A percentile compares a stretch with the other conserved stretches of the same genome.
phyloP scores from a whole-genome alignment of 176 grass and related monocot species.

The Rhynchospora breviuscula region DNA sequence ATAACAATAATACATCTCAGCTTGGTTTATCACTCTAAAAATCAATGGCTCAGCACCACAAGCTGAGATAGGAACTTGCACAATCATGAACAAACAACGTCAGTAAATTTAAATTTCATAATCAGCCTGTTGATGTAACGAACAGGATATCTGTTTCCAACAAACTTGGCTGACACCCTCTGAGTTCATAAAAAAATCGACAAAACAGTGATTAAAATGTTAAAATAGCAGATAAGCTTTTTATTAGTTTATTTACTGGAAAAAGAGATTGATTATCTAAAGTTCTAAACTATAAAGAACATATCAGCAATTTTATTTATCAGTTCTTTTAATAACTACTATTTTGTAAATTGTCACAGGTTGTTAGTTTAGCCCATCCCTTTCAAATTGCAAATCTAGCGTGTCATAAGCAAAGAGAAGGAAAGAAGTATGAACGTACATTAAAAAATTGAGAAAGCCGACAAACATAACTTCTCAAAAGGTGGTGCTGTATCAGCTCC shows the following conservation, averaged over 20 bases:
- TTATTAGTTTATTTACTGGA: no score
- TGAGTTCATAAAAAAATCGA: no score
- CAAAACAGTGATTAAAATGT: no score
- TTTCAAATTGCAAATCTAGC: background rate
- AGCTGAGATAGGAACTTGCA: background rate
- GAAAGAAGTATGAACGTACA: background rate
- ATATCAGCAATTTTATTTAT: background rate
- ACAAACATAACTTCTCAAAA: background rate
- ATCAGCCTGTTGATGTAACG: no score
- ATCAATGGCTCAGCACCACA: background rate
- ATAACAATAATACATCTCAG: background rate
- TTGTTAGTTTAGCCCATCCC: background rate
- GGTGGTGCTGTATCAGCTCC: background rate
- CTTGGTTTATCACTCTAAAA: background rate
- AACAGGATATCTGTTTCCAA: no score
- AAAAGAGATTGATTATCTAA: background rate
- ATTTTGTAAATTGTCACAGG: background rate
- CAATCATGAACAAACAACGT: no score
- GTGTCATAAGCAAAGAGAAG: background rate
- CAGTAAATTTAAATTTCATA: no score
- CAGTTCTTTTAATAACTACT: background rate
- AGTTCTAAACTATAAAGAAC: background rate
- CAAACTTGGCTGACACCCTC: no score
- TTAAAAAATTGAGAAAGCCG: constrained; percentile 24
- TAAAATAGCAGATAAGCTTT: no score